Percentiles rank a stretch among this genome's conserved stretches.
phyloP scores from a whole-genome alignment of 2,329 filamentous ascomycete species.

The Albophoma yamanashiensis region DNA sequence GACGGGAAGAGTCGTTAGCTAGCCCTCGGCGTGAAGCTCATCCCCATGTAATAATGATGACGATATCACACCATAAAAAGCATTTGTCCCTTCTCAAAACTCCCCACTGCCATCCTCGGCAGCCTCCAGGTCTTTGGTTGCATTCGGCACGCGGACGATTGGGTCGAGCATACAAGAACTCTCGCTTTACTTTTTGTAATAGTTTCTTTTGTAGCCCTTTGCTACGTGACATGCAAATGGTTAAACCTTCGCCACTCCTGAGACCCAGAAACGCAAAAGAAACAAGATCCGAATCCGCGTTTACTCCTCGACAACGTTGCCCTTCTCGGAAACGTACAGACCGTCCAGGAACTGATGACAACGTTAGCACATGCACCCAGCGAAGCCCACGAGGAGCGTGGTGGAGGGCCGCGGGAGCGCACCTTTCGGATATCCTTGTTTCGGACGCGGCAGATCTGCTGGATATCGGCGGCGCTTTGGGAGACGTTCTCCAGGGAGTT shows the following conservation, averaged over 20 bases:
- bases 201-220: constrained; percentile 30
- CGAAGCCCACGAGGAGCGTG: neutral
- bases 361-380: constrained; percentile 10
- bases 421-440: constrained; percentile 99
- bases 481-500: constrained; percentile 98
- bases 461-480: constrained; percentile 96
- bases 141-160: neutral
- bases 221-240: constrained; percentile 50
- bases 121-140: neutral
- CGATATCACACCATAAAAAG: neutral
- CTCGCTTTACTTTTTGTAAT: constrained; percentile 26
- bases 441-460: constrained; percentile 98
- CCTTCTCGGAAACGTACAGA: constrained; percentile 98
- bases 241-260: constrained; percentile 53
- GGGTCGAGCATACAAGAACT: constrained; percentile 10
- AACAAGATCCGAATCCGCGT: constrained; percentile 33
- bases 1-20: neutral
- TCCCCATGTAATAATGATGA: neutral
- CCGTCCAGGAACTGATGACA: constrained; percentile 85
- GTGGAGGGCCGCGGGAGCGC: constrained; percentile 12
- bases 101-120: neutral
- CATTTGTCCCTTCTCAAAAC: neutral
- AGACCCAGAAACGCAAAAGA: constrained; percentile 51
- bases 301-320: constrained; percentile 75
- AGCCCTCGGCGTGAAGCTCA: neutral